Percentiles rank a stretch among this genome's conserved stretches.
These are phyloP conservation scores for Zygotorulaspora sp. DNA, from an alignment of 805 yeast species.

Conservation along the genomic window DNA sequence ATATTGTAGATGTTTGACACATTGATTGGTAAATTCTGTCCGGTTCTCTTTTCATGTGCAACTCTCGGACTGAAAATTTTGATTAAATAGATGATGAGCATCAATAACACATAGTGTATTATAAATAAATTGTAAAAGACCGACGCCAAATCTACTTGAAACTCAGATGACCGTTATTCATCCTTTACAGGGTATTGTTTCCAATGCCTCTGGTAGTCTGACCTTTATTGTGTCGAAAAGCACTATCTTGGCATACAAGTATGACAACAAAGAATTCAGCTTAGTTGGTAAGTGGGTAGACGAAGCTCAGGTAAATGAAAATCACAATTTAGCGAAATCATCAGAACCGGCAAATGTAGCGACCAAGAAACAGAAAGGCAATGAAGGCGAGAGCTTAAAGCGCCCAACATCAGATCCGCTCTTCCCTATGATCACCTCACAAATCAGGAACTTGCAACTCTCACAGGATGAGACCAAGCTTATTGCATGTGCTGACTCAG, in stretches of 20 bases:
- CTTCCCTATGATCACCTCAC: constrained; percentile 61
- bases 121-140: too few species aligned
- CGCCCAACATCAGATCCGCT: constrained; percentile 60
- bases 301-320: constrained; percentile 44
- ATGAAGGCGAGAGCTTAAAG: constrained; percentile 45
- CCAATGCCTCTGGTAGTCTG: constrained; percentile 43
- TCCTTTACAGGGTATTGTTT: constrained; percentile 58
- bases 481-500: constrained; percentile 73
- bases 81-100: constrained; percentile 9
- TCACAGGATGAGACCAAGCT: constrained; percentile 51
- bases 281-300: constrained; percentile 59
- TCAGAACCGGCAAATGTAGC: constrained; percentile 24
- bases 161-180: constrained; percentile 51
- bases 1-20: too few species aligned
- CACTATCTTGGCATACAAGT: constrained; percentile 49
- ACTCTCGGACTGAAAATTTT: constrained; percentile 12
- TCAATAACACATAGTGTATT: too few species aligned
- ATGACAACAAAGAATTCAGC: constrained; percentile 34
- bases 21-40: too few species aligned
- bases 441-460: constrained; percentile 59
- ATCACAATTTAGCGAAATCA: constrained; percentile 27
- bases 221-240: constrained; percentile 58
- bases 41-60: constrained; percentile 6
- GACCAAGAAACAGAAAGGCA: constrained; percentile 35
- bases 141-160: too few species aligned